Base-by-base conservation (phyloP, 1,284 basidiomycete species). In the Irpex sp. region DNA sequence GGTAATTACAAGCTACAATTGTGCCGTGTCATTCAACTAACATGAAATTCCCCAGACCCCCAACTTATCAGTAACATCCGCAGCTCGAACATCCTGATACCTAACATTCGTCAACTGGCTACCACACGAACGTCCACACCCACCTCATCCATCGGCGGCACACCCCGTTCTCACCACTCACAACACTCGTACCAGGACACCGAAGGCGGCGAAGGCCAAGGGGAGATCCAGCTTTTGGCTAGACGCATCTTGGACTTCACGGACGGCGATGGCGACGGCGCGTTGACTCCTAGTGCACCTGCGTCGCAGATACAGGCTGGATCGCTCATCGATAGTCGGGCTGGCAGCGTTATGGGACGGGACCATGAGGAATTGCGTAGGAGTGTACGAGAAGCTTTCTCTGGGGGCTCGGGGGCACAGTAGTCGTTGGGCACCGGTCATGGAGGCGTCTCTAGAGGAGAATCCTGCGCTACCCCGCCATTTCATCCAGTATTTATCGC, bases 21-120 rank as follows among this genome's bases (percentile, higher is more conserved):
- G 15, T 62, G 15, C 22, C 38, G 27, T 59, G 27, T 2, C 56
- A 71, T 74, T 66, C 65, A 54, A 54, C 15, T 69, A 71, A 67
- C 62, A 72, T 32, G 27, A 68, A 67, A 22, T 60, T n/a, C 22
- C 11, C 10, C 76, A 93, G 97, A 98, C 81, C 92, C 94, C n/a
- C 92, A 95, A 79, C 86, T 99, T 62, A 94, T 95, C 70, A 93
- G 90, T 81, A 97, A 95, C 84, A 97, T 99, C 80, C 95, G 96
- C 69, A 90, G 84, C 73, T 98, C 97, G 1, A 87, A 87, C 68
- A 85, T 95, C 71, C 87, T 99, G 74, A 90, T 96, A 65, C 92
- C 96, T 9, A 94, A 96, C 72, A 97, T 98, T 75, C 91, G 93
- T 60, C 91, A 92, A 76, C 90, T 99, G 38, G 91, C 96, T 18